These are phyloP conservation scores for Astrocystis sublimbata DNA, from an alignment of 495 filamentous ascomycete genomes.

Conservation along the genomic window DNA sequence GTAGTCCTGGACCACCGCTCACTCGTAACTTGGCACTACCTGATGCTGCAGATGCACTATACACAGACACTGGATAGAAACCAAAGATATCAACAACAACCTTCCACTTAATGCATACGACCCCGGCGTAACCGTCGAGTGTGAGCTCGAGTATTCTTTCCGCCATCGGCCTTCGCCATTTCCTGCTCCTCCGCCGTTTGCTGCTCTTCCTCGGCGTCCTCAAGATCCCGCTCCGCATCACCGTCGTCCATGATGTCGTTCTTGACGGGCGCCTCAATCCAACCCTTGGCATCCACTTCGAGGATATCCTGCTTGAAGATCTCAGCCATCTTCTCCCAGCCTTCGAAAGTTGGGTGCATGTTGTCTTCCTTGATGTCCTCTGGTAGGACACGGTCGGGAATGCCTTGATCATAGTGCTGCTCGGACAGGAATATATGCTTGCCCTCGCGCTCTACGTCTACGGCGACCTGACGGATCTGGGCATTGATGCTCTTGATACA, in stretches of 20 bases:
- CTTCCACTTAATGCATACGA: not conserved
- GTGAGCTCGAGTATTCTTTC: not conserved
- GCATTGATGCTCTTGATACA: conserved; percentile 38
- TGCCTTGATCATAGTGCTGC: conserved; percentile 29
- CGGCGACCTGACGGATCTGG: conserved; percentile 38
- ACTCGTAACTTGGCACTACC: not conserved
- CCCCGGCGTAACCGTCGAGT: conserved; percentile 8
- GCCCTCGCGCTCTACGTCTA: conserved; percentile 39
- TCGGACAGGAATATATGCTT: conserved; percentile 27
- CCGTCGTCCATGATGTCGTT: conserved; percentile 36
- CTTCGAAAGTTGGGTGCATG: conserved; percentile 45
- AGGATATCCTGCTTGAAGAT: conserved; percentile 43
- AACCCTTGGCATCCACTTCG: conserved; percentile 37
- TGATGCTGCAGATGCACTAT: not conserved
- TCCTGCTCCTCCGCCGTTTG: not conserved
- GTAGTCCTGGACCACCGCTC: too few relatives aligned
- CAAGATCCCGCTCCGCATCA: conserved; percentile 26
- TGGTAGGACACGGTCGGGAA: conserved; percentile 30
- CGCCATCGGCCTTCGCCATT: not conserved
- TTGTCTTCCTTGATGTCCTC: conserved; percentile 25
- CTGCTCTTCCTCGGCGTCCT: conserved; percentile 18
- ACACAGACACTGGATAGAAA: not conserved
- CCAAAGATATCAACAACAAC: not conserved
- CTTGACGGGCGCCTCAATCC: conserved; percentile 35
- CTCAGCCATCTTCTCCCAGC: conserved; percentile 50